These are phyloP conservation scores for Schizochytrium sp. DNA, from an alignment of 108 stramenopile genomes.

Conservation along the genomic window DNA sequence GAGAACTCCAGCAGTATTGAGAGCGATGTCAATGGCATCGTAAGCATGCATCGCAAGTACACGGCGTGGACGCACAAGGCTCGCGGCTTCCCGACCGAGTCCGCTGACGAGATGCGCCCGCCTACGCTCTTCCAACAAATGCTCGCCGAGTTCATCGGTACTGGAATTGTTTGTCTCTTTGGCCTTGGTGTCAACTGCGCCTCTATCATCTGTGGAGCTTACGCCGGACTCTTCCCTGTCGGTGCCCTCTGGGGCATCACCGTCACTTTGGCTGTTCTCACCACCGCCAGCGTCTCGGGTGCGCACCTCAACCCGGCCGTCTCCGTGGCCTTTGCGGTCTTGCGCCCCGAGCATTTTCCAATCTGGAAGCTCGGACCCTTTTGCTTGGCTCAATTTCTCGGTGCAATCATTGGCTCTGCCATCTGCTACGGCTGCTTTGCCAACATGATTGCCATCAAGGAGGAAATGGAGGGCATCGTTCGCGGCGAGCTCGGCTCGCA, in stretches of 20 bases:
- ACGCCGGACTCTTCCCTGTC: constrained; percentile 50
- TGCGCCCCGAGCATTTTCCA: constrained; percentile 23
- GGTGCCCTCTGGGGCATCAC: constrained; percentile 53
- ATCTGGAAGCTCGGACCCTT: constrained; percentile 44
- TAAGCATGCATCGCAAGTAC: constrained; percentile 53
- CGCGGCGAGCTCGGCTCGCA: not conserved
- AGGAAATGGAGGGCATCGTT: constrained; percentile 30
- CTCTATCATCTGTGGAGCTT: constrained; percentile 36
- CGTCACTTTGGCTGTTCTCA: constrained; percentile 48
- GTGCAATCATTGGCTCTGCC: constrained; percentile 36
- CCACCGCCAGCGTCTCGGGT: constrained; percentile 33
- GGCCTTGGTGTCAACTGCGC: constrained; percentile 47
- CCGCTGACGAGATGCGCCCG: not conserved
- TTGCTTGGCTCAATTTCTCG: constrained; percentile 36
- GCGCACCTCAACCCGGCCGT: constrained; percentile 51
- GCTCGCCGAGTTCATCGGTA: constrained; percentile 53
- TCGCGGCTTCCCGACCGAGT: not conserved
- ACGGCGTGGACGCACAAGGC: constrained; percentile 8
- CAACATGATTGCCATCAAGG: constrained; percentile 33
- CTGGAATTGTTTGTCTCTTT: constrained; percentile 45
- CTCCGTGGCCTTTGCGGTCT: constrained; percentile 39
- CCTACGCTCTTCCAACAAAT: constrained; percentile 31
- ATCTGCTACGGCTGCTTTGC: constrained; percentile 38
- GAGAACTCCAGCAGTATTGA: too few species aligned
- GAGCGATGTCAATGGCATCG: constrained; percentile 16